Evolutionary conservation across 2,329 filamentous ascomycete genomes (phyloP).

Genomic region (Pseudocercospora musae): DNA sequence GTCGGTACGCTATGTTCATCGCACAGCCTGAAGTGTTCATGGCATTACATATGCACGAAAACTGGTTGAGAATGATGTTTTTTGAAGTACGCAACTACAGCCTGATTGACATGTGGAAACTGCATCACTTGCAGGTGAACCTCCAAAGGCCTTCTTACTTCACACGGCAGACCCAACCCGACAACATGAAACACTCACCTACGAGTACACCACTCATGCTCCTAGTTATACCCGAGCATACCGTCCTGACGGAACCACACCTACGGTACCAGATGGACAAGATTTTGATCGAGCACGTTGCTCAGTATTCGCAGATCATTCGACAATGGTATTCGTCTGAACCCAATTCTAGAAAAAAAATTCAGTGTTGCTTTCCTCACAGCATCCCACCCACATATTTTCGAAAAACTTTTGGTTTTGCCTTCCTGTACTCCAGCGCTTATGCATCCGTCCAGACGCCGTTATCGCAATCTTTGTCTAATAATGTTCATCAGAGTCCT

Average conservation of each 20-base stretch:
- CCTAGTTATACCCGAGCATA: too few relatives aligned
- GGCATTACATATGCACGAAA: too few relatives aligned
- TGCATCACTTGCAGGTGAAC: too few relatives aligned
- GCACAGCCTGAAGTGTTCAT: too few relatives aligned
- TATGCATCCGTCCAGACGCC: background rate
- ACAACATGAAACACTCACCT: too few relatives aligned
- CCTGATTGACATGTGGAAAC: too few relatives aligned
- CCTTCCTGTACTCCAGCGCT: background rate
- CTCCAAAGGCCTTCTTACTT: too few relatives aligned
- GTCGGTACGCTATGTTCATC: too few relatives aligned
- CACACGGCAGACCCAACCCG: too few relatives aligned
- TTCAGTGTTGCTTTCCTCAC: background rate
- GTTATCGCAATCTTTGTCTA: background rate
- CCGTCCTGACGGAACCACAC: background rate
- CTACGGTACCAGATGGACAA: background rate
- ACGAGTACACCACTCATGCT: too few relatives aligned
- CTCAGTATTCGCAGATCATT: background rate
- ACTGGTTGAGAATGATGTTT: too few relatives aligned
- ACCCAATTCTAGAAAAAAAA: background rate
- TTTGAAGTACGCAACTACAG: too few relatives aligned
- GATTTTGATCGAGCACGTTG: background rate
- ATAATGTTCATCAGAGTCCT: background rate
- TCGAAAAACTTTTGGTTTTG: background rate
- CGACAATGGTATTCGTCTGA: background rate
- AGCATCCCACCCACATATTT: background rate